phyloP scores from a whole-genome alignment of 495 filamentous ascomycete genomes.

The Talaromyces borbonicus region DNA sequence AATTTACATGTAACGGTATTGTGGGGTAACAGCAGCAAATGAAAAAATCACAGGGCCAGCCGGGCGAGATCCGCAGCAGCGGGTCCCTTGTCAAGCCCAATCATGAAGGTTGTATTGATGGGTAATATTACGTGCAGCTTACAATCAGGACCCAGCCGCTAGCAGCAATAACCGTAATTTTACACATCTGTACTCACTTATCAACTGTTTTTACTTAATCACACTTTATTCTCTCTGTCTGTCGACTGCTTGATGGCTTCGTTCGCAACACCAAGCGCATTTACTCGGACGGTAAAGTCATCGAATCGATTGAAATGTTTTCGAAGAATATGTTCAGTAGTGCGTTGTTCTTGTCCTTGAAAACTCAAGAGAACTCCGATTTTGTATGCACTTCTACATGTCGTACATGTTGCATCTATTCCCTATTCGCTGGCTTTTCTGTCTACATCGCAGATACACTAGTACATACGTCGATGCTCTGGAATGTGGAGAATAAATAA shows the following conservation, averaged over 20 bases:
- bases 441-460: not conserved
- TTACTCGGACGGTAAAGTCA: too few relatives aligned
- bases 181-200: not conserved
- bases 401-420: not conserved
- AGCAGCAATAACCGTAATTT: not conserved
- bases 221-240: not conserved
- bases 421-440: not conserved
- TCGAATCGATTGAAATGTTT: too few relatives aligned
- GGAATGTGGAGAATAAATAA: constrained; percentile 4
- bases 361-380: too few relatives aligned
- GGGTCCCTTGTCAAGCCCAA: too few relatives aligned
- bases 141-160: not conserved
- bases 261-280: too few relatives aligned
- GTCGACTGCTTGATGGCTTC: too few relatives aligned
- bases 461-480: not conserved
- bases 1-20: too few relatives aligned
- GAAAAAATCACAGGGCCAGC: too few relatives aligned
- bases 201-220: not conserved
- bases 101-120: too few relatives aligned
- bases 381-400: not conserved
- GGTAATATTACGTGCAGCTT: not conserved
- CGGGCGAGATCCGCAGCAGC: too few relatives aligned
- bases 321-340: too few relatives aligned
- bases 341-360: not conserved
- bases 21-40: too few relatives aligned